Evolutionary conservation across 768 basidiomycete species (phyloP).

Genomic region (Naganishia randhawae): DNA sequence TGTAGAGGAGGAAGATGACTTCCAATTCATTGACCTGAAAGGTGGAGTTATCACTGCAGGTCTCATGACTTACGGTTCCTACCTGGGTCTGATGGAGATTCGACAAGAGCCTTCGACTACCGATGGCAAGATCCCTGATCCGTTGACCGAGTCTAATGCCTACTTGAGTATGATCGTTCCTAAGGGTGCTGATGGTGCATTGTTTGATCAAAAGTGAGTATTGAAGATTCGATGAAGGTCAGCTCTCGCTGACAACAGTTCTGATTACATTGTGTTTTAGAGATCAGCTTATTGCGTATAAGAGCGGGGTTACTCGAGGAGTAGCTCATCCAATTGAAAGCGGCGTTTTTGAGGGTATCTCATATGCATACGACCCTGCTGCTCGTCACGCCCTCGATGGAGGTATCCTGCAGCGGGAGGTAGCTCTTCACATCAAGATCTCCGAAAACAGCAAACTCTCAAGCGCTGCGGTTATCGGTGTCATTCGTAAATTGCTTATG

Average conservation of each 20-base stretch:
- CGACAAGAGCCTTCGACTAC: conserved; percentile 61
- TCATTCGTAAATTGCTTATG: conserved; percentile 65
- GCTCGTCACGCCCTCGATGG: conserved; percentile 60
- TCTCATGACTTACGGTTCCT: conserved; percentile 63
- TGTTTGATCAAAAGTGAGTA: conserved; percentile 59
- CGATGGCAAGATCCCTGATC: conserved; percentile 59
- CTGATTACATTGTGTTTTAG: not conserved
- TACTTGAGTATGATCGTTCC: conserved; percentile 54
- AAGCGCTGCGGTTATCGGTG: conserved; percentile 76
- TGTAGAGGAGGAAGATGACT: conserved; percentile 36
- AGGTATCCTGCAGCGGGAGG: conserved; percentile 63
- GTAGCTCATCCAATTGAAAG: conserved; percentile 61
- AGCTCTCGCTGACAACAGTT: conserved; percentile 33
- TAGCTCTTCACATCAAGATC: conserved; percentile 66
- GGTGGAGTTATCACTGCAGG: conserved; percentile 63
- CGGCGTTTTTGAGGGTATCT: conserved; percentile 64
- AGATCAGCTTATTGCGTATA: conserved; percentile 58
- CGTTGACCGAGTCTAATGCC: conserved; percentile 43
- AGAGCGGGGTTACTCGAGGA: conserved; percentile 67
- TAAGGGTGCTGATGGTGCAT: conserved; percentile 69
- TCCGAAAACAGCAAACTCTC: conserved; percentile 57
- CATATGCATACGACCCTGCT: conserved; percentile 61
- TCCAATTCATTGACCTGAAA: conserved; percentile 59
- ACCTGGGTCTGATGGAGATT: conserved; percentile 70
- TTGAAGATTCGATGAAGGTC: conserved; percentile 52